Conservation (phyloP, 257 asterid genomes). For the Osmanthus fragrans region DNA sequence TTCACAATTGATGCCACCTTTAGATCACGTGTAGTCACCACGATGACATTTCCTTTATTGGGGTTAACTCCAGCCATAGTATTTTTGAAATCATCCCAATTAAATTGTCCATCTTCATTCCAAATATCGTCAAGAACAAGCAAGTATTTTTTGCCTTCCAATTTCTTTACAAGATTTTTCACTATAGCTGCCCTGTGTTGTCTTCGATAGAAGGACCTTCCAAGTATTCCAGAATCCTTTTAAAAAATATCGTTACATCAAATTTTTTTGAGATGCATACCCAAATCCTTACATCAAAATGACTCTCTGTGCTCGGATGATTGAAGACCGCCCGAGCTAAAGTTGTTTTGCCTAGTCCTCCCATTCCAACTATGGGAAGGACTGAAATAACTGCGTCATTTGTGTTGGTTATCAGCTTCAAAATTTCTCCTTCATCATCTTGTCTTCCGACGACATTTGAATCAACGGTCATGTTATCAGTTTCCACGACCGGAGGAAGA, state of each 20-base stretch:
- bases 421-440: conserved; percentile 7
- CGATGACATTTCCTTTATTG: conserved; percentile 1
- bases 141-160: conserved; percentile 6
- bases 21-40: conserved; percentile 27
- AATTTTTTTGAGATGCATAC: conserved; percentile 23
- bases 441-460: conserved; percentile 25
- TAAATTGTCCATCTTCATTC: conserved; percentile 6
- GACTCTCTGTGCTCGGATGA: neutral
- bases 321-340: conserved; percentile 17
- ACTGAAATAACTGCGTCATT: neutral
- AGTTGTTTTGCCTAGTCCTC: conserved; percentile 32
- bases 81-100: conserved; percentile 21
- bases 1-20: conserved; percentile 16
- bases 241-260: conserved; percentile 5
- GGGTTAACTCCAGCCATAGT: conserved; percentile 20
- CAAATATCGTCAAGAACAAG: conserved; percentile 34
- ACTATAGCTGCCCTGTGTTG: conserved; percentile 1
- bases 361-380: conserved; percentile 30
- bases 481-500: neutral
- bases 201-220: neutral
- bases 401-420: neutral
- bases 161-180: neutral
- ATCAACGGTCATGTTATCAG: conserved; percentile 8
- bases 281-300: conserved; percentile 22
- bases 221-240: conserved; percentile 16